These are phyloP conservation scores for Leccinum fuscescens DNA, from an alignment of 1,284 basidiomycete species.

Conservation along the genomic window DNA sequence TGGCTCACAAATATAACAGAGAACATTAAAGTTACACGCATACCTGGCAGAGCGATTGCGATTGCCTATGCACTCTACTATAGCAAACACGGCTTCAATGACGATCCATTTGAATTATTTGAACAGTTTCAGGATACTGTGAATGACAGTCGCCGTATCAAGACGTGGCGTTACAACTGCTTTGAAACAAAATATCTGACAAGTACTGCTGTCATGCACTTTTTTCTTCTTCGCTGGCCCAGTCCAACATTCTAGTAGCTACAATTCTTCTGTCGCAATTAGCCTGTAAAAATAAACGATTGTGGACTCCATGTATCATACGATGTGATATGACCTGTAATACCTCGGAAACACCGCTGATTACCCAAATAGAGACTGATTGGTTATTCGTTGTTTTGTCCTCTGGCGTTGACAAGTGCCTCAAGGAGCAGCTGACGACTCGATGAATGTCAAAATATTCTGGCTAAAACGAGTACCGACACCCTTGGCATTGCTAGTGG, in stretches of 20 bases:
- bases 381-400: background rate
- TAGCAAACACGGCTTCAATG: background rate
- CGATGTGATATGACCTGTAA: background rate
- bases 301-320: background rate
- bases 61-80: background rate
- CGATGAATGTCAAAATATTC: constrained; percentile 28
- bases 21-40: background rate
- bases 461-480: constrained; percentile 45
- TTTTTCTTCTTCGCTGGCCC: background rate
- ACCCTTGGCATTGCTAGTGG: constrained; percentile 57
- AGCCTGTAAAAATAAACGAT: background rate
- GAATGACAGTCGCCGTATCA: background rate
- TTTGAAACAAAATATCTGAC: background rate
- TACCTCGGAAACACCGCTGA: background rate
- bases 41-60: background rate
- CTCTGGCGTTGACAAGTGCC: background rate
- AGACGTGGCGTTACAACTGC: background rate
- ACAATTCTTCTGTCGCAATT: background rate
- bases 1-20: background rate
- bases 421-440: background rate
- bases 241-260: background rate
- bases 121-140: background rate
- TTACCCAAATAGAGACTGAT: background rate
- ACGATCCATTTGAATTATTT: background rate
- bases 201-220: background rate